Evolutionary conservation across 805 yeast genomes (phyloP).

Genomic region (Ogataea dorogensis): DNA sequence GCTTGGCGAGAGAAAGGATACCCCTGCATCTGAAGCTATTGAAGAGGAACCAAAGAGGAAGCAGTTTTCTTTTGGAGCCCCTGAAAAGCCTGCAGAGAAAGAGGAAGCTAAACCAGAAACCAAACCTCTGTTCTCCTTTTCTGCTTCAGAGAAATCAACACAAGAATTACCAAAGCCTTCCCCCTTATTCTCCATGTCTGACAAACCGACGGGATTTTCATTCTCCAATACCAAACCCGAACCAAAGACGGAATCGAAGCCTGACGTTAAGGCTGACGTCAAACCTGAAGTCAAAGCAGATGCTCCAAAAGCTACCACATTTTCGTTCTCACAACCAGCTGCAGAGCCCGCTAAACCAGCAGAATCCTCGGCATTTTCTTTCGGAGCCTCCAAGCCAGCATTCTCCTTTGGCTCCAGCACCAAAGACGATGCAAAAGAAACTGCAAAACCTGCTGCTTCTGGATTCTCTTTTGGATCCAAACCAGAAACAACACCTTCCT

Average conservation of each 20-base stretch:
- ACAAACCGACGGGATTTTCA: no score
- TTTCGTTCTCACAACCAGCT: slow-evolving; percentile 1
- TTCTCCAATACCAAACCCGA: no score
- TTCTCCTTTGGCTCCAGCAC: background rate
- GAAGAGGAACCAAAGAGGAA: slow-evolving; percentile 5
- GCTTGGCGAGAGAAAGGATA: no score
- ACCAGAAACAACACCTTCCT: background rate
- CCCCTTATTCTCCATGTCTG: no score
- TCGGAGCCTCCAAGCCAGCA: slow-evolving; percentile 10
- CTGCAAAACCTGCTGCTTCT: background rate
- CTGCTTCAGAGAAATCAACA: no score
- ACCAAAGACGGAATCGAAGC: no score
- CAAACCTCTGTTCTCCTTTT: slow-evolving; percentile 6
- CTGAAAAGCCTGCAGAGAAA: background rate
- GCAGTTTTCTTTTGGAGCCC: background rate
- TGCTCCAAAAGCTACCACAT: background rate
- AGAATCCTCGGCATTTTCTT: slow-evolving; percentile 12
- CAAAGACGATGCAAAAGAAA: background rate
- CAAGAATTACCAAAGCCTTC: no score
- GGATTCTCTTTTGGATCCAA: slow-evolving; percentile 5
- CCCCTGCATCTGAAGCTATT: background rate
- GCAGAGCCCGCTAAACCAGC: slow-evolving; percentile 1
- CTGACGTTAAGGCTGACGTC: no score
- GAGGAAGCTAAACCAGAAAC: background rate
- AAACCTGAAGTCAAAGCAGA: background rate